Evolutionary conservation across 306 rosid genomes (phyloP), one percentile per base, ranked within the genome.

Genomic region (Crotalaria pallida): DNA sequence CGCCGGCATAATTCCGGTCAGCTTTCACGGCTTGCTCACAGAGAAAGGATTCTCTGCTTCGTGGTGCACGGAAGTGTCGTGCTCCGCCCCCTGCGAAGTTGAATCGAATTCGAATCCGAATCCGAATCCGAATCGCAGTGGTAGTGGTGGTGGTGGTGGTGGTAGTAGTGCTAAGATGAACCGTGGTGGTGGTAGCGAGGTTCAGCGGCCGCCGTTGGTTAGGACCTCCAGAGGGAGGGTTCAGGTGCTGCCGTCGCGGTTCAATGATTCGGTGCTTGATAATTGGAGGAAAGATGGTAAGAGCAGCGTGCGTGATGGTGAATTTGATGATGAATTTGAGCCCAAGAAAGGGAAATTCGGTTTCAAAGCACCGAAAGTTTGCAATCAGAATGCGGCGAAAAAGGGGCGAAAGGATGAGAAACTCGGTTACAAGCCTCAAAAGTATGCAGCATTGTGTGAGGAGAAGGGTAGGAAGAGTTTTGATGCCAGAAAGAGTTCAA

Each of bases 201-300:
- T 59, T 75, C 84, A 88, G 2, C 82, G 96, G 71, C 99, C 99
- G 6, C 93, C 99, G 7, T 82, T 95, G 31, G 99, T 95, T 64
- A 78, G 95, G 53, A 95, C 99, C 10, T 91, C 88, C 6, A 84
- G 99, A 65, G 99, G 99, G 17, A 78, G 99, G 24, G 99, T 91
- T 69, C 99, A 91, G 93, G 99, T 91, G 44, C 96, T 95, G 3
- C 99, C 99, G 76, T 95, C 99, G 5, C 87, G 97, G 53, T 91
- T 95, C 68, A 95, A 95, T 5, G 99, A 95, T 66, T 91, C 99
- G 3, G 97, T 95, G 43, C 88, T 95, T 61, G 99, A 95, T 75
- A 86, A 95, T 83, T 95, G 99, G 99, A 89, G 76, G 86, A 91
- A 95, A 51, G 99, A 91, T 9, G 58, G 87, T 27, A 94, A 84